Base-by-base conservation (phyloP, 2,329 filamentous ascomycete genomes). In the Neopestalotiopsis clavispora region DNA sequence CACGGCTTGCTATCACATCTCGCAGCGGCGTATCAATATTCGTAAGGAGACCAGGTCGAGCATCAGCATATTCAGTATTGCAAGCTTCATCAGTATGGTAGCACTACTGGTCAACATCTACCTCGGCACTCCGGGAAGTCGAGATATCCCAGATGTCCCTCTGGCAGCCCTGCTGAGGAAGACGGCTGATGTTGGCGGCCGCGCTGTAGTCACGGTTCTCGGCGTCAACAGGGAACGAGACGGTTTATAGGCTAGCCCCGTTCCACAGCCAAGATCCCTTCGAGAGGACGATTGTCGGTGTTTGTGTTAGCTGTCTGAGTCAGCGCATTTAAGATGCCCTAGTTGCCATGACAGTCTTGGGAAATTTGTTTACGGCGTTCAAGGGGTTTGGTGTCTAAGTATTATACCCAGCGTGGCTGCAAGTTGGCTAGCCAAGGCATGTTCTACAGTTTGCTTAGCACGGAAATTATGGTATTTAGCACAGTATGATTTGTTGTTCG, bases 11-110 rank as follows among this genome's bases (percentile, higher is more conserved):
- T 94, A 95, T 80, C 92, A 94, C 78, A 84, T 92, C 70, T 93
- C 91, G 14, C 91, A 94, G 79, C 90, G 92, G 74, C 92, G 92
- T 76, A 92, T 94, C 77, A 93, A 90, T 75, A 94, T 94, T 74
- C 89, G 91, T 75, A 93, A 92, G 76, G 92, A 94, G 81, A 94
- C 92, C 1, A 90, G 90, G 61, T 91, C 91, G 10, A 93, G 91
- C n/a, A 87, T 94, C 71, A 90, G 90, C 73, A 90, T 94, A 72
- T 93, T 94, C 77, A 93, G 91, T 65, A 89, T 92, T 71, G 90
- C 91, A 49, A 92, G 90, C 80, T 94, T 93, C 80, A 86, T 93
- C 74, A 93, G 89, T 80, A 92, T 94, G 90, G 86, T 90, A 66
- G 87, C 87, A 12, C 80, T 94, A 65, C 84, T 94, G 23, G 80